Evolutionary conservation across 352 stramenopile species (phyloP).

Genomic region (Blastocystis sp.): DNA sequence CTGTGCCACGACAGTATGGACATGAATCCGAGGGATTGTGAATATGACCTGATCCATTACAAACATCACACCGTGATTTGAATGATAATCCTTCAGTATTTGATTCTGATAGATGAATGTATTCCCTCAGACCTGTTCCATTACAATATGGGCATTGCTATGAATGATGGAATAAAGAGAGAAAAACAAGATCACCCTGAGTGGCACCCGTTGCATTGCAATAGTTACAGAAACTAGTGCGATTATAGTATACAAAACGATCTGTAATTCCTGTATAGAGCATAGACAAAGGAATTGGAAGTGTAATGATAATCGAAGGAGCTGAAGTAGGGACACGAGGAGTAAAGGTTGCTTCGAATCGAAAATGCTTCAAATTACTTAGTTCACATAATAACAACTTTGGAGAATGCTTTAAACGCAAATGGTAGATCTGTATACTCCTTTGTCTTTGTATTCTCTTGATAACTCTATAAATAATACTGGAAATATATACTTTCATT

Average conservation of each 20-base stretch:
- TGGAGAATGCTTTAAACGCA: conserved; percentile 24
- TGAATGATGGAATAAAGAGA: neutral
- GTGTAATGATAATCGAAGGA: neutral
- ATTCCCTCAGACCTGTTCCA: conserved; percentile 19
- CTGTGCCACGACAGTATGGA: neutral
- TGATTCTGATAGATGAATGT: neutral
- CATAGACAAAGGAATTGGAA: neutral
- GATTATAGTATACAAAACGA: neutral
- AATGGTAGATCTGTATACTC: conserved; percentile 53
- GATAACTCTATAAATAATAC: neutral
- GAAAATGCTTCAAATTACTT: neutral
- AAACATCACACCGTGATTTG: neutral
- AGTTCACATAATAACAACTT: neutral
- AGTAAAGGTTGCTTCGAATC: conserved; percentile 31
- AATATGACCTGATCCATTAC: neutral
- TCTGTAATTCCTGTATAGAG: neutral
- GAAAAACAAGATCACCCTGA: neutral
- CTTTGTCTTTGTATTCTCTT: neutral
- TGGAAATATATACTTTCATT: neutral
- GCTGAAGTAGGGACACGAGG: neutral
- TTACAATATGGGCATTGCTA: conserved; percentile 21
- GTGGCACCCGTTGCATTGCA: neutral
- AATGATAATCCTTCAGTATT: neutral
- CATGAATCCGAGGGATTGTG: neutral
- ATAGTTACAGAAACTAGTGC: neutral